phyloP scores from a whole-genome alignment of 768 basidiomycete genomes.

The Leccinum sublutescens region DNA sequence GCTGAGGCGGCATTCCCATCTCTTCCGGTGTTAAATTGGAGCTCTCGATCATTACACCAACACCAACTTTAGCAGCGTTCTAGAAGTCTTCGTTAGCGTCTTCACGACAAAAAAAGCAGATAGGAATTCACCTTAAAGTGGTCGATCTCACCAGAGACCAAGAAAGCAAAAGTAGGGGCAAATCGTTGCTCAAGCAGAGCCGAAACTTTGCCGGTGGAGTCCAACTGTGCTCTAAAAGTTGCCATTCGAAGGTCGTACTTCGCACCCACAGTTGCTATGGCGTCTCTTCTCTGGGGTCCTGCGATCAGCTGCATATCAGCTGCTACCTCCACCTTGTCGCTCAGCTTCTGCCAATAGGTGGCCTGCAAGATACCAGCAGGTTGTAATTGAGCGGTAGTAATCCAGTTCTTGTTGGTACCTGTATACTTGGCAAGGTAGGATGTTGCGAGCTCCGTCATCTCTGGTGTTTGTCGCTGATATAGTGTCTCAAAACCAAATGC shows the following conservation, averaged over 20 bases:
- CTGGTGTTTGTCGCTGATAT: conserved; percentile 75
- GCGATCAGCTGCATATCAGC: conserved; percentile 87
- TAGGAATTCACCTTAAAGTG: conserved; percentile 81
- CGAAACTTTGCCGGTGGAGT: conserved; percentile 93
- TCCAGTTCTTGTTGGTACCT: conserved; percentile 73
- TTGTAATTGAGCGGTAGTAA: conserved; percentile 89
- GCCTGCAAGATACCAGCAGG: conserved; percentile 80
- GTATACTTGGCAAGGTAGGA: conserved; percentile 85
- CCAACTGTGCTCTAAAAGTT: conserved; percentile 92
- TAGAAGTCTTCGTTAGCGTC: conserved; percentile 30
- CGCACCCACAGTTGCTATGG: conserved; percentile 89
- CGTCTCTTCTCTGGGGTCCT: conserved; percentile 79
- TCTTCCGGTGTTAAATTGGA: conserved; percentile 78
- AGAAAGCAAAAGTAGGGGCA: conserved; percentile 91
- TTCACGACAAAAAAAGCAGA: not conserved
- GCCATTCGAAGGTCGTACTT: conserved; percentile 96
- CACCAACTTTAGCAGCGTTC: conserved; percentile 93
- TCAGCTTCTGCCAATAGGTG: conserved; percentile 95
- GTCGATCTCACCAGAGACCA: conserved; percentile 96
- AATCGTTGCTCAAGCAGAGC: conserved; percentile 95
- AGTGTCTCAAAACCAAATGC: conserved; percentile 86
- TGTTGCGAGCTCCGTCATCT: conserved; percentile 64
- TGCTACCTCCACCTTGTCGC: conserved; percentile 96
- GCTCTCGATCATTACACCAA: conserved; percentile 98
- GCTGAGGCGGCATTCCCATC: conserved; percentile 63